phyloP scores from a whole-genome alignment of 2,329 filamentous ascomycete genomes.

The Cryphonectria radicalis region DNA sequence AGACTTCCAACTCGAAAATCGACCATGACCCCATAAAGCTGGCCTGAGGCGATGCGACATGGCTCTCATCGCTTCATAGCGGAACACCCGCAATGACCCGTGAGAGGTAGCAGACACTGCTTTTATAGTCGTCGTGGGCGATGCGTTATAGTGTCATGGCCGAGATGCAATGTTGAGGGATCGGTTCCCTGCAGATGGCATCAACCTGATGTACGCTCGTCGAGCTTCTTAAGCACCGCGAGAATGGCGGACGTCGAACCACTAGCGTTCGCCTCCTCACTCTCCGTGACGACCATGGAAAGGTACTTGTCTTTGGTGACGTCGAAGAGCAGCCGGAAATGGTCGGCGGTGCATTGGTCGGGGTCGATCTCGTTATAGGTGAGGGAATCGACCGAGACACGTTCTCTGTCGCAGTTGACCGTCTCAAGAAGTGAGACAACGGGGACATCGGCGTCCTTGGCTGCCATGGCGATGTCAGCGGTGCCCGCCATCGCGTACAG shows the following conservation, averaged over 20 bases:
- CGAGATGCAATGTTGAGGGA: background rate
- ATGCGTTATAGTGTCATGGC: background rate
- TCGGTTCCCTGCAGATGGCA: background rate
- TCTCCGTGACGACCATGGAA: slow-evolving; percentile 87
- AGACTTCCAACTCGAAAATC: background rate
- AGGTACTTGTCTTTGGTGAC: slow-evolving; percentile 87
- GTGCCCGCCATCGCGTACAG: slow-evolving; percentile 89
- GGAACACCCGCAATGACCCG: background rate
- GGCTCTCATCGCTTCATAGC: background rate
- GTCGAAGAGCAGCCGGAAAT: slow-evolving; percentile 79
- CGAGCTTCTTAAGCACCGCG: slow-evolving; percentile 59
- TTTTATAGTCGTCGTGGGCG: background rate
- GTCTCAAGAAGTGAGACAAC: slow-evolving; percentile 92
- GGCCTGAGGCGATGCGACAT: background rate
- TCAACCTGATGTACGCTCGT: slow-evolving; percentile 49
- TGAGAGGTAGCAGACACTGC: background rate
- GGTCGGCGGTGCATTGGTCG: slow-evolving; percentile 63
- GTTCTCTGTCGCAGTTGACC: slow-evolving; percentile 86
- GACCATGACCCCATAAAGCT: background rate
- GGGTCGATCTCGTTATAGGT: slow-evolving; percentile 91
- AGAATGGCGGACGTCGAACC: slow-evolving; percentile 86
- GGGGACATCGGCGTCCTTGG: slow-evolving; percentile 73
- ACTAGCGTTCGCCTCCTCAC: slow-evolving; percentile 88
- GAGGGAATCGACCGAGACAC: slow-evolving; percentile 88
- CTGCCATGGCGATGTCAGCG: slow-evolving; percentile 82